A percentile compares a stretch with the other conserved stretches of the same genome.
Evolutionary conservation across 257 asterid species (phyloP).

Genomic region (Solanum clarkiae): DNA sequence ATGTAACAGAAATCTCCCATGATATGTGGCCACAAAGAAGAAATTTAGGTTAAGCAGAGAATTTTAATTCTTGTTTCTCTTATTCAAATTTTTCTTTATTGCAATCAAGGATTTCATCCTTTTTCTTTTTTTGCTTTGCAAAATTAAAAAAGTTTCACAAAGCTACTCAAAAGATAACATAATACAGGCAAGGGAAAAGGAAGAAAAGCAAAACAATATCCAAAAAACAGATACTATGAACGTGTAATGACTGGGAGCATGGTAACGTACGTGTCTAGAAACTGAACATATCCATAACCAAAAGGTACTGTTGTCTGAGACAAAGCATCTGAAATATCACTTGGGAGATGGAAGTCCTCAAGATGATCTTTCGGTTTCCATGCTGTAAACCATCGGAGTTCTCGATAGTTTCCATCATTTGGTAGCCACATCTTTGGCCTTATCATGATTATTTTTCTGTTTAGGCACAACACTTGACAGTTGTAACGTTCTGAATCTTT

Average conservation of each 20-base stretch:
- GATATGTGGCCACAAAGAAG: neutral
- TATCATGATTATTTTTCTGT: constrained; percentile 76
- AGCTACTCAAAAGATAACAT: neutral
- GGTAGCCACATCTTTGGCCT: constrained; percentile 96
- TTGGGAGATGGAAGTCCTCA: constrained; percentile 74
- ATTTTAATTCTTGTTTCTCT: neutral
- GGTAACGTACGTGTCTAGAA: constrained; percentile 63
- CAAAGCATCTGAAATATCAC: constrained; percentile 51
- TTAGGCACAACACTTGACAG: constrained; percentile 75
- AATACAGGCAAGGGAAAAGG: neutral
- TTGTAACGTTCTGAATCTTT: constrained; percentile 86
- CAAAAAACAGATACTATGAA: neutral
- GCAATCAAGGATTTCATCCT: neutral
- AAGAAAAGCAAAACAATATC: neutral
- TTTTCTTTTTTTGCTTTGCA: neutral
- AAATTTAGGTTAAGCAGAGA: neutral
- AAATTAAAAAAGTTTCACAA: neutral
- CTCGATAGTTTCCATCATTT: constrained; percentile 82
- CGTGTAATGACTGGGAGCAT: neutral
- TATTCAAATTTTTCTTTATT: neutral
- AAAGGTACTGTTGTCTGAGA: constrained; percentile 62
- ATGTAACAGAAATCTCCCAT: neutral
- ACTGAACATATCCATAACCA: constrained; percentile 82
- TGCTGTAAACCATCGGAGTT: constrained; percentile 91
- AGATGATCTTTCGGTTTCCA: constrained; percentile 72